Percentiles rank a stretch among this genome's conserved stretches.
These are phyloP conservation scores for Endotrypanum monterogeii DNA, from an alignment of 208 protist species.

Conservation along the genomic window DNA sequence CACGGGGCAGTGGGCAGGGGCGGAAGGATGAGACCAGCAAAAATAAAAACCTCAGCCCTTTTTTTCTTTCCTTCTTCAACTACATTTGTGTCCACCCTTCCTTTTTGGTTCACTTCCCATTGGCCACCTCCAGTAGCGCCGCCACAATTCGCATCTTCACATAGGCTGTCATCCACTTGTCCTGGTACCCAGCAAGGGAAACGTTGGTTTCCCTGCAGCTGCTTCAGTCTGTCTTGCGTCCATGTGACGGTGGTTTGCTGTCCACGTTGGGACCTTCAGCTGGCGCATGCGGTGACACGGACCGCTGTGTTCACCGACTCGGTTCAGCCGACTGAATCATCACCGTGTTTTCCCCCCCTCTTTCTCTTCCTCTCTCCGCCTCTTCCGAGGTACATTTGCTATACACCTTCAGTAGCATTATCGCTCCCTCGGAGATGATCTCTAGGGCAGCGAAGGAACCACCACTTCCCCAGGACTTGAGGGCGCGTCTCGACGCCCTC, in stretches of 20 bases:
- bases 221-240: no score
- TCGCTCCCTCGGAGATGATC: slow-evolving; percentile 18
- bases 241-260: no score
- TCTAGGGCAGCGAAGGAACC: slow-evolving; percentile 41
- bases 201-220: no score
- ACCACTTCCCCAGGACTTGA: slow-evolving; percentile 46
- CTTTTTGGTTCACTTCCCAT: not conserved
- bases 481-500: slow-evolving; percentile 34
- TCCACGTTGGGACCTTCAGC: no score
- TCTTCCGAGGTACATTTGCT: not conserved
- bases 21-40: no score
- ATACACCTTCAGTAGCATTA: not conserved
- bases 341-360: not conserved
- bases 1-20: no score
- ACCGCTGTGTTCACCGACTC: not conserved
- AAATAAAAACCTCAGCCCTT: not conserved
- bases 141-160: not conserved
- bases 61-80: not conserved
- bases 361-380: not conserved
- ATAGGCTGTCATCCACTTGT: not conserved
- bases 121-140: no score
- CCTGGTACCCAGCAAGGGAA: no score
- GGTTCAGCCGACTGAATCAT: not conserved
- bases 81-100: not conserved
- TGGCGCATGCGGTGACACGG: no score